Base-by-base conservation (phyloP, 1,284 basidiomycete species). In the Sphagnurus paluster region DNA sequence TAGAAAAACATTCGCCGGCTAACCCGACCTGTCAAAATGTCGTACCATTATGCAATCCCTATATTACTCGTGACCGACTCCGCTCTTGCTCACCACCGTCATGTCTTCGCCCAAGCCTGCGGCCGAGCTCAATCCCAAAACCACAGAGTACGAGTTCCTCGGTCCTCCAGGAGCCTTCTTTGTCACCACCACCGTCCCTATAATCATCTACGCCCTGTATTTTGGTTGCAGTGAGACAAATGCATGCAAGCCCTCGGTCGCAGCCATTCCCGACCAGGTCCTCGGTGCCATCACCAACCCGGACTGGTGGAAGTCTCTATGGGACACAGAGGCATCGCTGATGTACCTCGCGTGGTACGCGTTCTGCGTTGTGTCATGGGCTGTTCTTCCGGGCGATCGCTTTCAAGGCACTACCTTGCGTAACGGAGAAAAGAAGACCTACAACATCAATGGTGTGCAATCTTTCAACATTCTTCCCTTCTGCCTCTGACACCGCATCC, bases 301-400 rank as follows among this genome's bases (percentile, higher is more conserved):
- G 2, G 61, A 70, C 9, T 92, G 80, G 78, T 90, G 87, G 87
- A 71, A 67, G 45, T 65, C 73, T 25, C 76, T 97, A 6, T 94
- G 87, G 81, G 93, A 98, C 61, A 79, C 79, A 0, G 72, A 93
- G 47, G 94, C 90, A 0, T 66, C 80, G 13, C 60, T 79, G 21
- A 76, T 90, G 24, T 99, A 98, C 70, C 66, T 88, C 43, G 90
- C 66, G 0, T 99, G 96, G 96, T 98, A 98, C 67, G 70, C 81
- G 13, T 99, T 89, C 69, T 87, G 82, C 53, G 81, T 98, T 33
- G 65, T 82, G 2, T 79, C 90, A 7, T 98, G 94, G 94, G 74
- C 71, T 7, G 60, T 95, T 26, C 71, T 99, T 5, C 97, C 97
- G 0, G 95, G 93, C 5, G 88, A 93, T 55, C 80, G 80, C 77